A percentile compares a stretch with the other conserved stretches of the same genome.
phyloP scores from a whole-genome alignment of 2,329 filamentous ascomycete species.

The Xylaria sp. region DNA sequence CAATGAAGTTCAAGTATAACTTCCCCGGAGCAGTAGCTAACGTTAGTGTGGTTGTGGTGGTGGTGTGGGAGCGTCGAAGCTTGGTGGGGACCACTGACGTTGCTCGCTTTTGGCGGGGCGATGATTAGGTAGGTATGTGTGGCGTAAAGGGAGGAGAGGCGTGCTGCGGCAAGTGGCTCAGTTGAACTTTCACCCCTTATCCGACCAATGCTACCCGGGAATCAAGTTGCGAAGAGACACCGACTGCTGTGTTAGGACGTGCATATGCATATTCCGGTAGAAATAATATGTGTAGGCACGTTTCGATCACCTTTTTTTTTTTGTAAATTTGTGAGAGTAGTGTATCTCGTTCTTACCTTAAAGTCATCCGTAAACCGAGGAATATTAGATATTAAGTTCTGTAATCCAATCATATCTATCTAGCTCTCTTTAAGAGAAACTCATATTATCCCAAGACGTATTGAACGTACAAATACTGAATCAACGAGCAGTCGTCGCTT shows the following conservation, averaged over 20 bases:
- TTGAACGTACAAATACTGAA: not conserved
- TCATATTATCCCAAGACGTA: not conserved
- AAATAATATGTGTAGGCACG: not conserved
- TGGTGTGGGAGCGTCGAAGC: slow-evolving; percentile 26
- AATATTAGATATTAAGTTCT: too few species aligned
- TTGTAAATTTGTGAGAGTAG: not conserved
- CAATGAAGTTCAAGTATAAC: slow-evolving; percentile 18
- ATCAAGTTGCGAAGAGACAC: not conserved
- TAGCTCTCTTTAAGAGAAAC: not conserved
- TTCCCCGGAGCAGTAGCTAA: not conserved
- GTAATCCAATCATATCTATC: too few species aligned
- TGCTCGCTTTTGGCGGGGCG: slow-evolving; percentile 27
- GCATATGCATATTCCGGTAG: not conserved
- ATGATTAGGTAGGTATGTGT: too few species aligned
- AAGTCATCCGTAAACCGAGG: not conserved
- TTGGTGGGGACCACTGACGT: slow-evolving; percentile 32
- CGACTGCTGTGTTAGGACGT: not conserved
- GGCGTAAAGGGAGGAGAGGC: slow-evolving; percentile 15
- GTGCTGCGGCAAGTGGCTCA: slow-evolving; percentile 13
- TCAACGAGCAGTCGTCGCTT: not conserved
- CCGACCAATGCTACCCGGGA: slow-evolving; percentile 9
- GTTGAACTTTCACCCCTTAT: too few species aligned
- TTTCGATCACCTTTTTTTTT: not conserved
- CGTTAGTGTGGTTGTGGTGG: slow-evolving; percentile 8
- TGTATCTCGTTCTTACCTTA: not conserved